A percentile compares a stretch with the other conserved stretches of the same genome.
These are phyloP conservation scores for Fusarium avenaceum DNA, from an alignment of 2,329 filamentous ascomycete genomes.

Conservation along the genomic window DNA sequence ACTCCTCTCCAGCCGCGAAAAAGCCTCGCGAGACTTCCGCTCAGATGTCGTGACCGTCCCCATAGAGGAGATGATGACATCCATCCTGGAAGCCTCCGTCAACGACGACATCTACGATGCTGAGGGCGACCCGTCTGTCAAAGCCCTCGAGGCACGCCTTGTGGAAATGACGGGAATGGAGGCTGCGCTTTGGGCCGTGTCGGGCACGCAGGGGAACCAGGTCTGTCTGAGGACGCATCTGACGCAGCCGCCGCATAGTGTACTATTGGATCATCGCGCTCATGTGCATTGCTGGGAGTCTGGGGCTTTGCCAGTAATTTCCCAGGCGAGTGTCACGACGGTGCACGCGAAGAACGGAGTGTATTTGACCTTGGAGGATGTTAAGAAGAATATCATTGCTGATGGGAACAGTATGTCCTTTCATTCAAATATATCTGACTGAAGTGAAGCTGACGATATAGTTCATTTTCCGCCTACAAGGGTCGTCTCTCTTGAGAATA, in stretches of 20 bases:
- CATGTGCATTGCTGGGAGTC: constrained; percentile 79
- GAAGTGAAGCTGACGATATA: constrained; percentile 61
- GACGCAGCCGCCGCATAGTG: constrained; percentile 48
- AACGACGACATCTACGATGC: constrained; percentile 50
- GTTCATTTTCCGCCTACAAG: constrained; percentile 83
- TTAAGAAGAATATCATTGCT: constrained; percentile 60
- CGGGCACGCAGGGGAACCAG: constrained; percentile 50
- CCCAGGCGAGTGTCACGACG: constrained; percentile 75
- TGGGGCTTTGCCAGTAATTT: constrained; percentile 74
- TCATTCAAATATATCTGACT: not conserved
- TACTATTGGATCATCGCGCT: constrained; percentile 70
- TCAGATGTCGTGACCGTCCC: constrained; percentile 50
- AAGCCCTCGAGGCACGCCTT: constrained; percentile 42
- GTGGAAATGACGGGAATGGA: constrained; percentile 48
- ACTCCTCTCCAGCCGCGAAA: constrained; percentile 23
- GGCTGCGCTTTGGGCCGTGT: constrained; percentile 47
- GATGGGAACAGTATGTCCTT: constrained; percentile 46
- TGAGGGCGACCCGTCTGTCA: constrained; percentile 48
- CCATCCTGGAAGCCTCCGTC: constrained; percentile 48
- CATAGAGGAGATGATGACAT: constrained; percentile 48
- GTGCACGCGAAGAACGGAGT: constrained; percentile 76
- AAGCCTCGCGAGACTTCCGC: constrained; percentile 46
- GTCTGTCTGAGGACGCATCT: constrained; percentile 49
- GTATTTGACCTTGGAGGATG: constrained; percentile 80
- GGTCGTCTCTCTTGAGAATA: constrained; percentile 85